A percentile compares a stretch with the other conserved stretches of the same genome.
phyloP scores from a whole-genome alignment of 257 asterid species.

The Linaria vulgaris region DNA sequence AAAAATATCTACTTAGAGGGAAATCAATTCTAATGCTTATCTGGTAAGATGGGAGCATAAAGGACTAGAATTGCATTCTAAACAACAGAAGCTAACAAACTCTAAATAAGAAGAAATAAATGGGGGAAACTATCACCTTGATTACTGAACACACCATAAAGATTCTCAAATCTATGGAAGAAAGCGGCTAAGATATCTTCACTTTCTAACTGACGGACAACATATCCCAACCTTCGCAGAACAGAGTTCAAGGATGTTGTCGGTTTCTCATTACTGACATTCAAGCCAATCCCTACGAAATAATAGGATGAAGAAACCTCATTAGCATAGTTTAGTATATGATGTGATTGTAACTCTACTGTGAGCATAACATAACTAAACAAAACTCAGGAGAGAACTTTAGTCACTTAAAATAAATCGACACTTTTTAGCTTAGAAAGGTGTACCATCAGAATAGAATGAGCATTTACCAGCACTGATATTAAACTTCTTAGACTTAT shows the following conservation, averaged over 20 bases:
- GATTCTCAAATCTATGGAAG: conserved; percentile 77
- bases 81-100: conserved; percentile 3
- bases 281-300: conserved; percentile 79
- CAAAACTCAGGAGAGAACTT: conserved; percentile 11
- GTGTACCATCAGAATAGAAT: conserved; percentile 18
- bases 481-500: conserved; percentile 78
- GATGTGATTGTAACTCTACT: conserved; percentile 5
- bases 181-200: conserved; percentile 85
- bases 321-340: conserved; percentile 7
- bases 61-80: neutral
- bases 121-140: conserved; percentile 55
- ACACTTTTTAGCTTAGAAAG: conserved; percentile 12
- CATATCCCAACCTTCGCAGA: conserved; percentile 48
- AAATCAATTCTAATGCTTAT: conserved; percentile 9
- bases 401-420: neutral
- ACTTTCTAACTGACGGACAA: conserved; percentile 44
- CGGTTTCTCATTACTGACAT: conserved; percentile 75
- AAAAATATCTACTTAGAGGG: neutral
- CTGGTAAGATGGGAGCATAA: conserved; percentile 5
- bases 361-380: conserved; percentile 1
- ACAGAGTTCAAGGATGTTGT: conserved; percentile 76
- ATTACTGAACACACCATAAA: conserved; percentile 50
- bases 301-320: conserved; percentile 12
- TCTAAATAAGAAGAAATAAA: conserved; percentile 1
- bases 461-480: conserved; percentile 75